Base-by-base conservation (phyloP, 2,329 filamentous ascomycete species). In the Coleophoma eucalyptorum region DNA sequence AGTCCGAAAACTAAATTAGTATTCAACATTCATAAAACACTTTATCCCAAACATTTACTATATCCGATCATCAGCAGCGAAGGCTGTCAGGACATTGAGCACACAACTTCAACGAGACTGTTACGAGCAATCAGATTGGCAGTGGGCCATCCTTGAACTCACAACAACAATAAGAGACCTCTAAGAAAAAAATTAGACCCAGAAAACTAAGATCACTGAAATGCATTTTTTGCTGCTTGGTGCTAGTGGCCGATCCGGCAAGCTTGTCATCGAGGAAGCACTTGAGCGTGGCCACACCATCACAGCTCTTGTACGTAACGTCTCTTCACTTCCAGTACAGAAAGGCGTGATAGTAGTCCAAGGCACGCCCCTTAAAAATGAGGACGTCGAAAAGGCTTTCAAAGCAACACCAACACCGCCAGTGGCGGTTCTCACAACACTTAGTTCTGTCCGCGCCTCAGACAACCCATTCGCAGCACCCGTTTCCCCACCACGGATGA, bases 401-500 rank as follows among this genome's bases (percentile, higher is more conserved):
- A n/a, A 15, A 8, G 52, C 60, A 18, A 56, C 59, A 1, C 53
- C 62, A 8, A 35, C 11, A 1, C 47, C 47, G 8, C 57, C 61
- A 3, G 59, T 68, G 42, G 73, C 70, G 5, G 66, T 81, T 20
- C 64, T 81, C 35, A 66, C 76, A 18, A 74, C 79, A 0, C 72
- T 83, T 12, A 74, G 69, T 52, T 71, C 76, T 1, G 68, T 69
- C 5, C 71, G 77, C 33, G 64, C 63, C 6, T 69, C 65, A 19
- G 74, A 76, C 49, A 75, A 66, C 35, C 78, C 74, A 4, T 80
- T 80, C 57, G 63, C 77, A 1, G 65, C 69, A 3, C 65, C 71
- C 2, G 67, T 73, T 15, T 67, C 70, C 0, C 72, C 75, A 0
- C 66, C 67, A 0, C 66, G 71, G 3, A 64, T 80, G n/a, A 75